Evolutionary conservation across 352 stramenopile genomes (phyloP), one percentile per base, ranked within the genome.

Genomic region (Phytophthora cactorum): DNA sequence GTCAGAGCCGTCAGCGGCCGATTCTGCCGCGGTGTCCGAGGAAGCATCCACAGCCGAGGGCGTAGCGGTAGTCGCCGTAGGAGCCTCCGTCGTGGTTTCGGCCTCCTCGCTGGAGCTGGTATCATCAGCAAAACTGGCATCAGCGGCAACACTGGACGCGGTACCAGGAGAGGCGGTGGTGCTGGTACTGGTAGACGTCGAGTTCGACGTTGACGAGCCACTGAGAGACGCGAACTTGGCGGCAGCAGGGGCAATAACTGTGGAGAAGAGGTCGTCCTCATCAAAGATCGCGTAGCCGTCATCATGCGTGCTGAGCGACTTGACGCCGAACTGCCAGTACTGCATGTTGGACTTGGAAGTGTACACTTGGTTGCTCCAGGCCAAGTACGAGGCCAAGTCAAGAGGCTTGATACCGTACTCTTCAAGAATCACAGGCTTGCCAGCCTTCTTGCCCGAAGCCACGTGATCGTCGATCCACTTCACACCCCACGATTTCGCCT

Each of bases 321-420:
- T 66, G 25, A 78, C 53, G 43, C 70, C 70, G 38, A 78, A 78
- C 58, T 78, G 70, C 70, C 70, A 78, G 66, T 78, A 78, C 56
- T 78, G 70, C 70, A 78, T 78, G 57, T 78, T 64, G 7, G 66
- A 78, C 56, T 74, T 70, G 53, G 34, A 32, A 14, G 39, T 32
- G 50, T 70, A 67, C 55, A 73, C 64, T 41, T 67, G 15, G 31
- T 78, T 38, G 25, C 70, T 78, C 70, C 70, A 78, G 1, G 70
- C 46, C 52, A 66, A 29, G 61, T 78, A 78, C 9, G 63, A 64
- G 17, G 52, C 43, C 41, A 66, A 63, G 53, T 72, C 60, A n/a
- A 74, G 57, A 4, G 55, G 29, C 52, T 69, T 78, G 32, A 72
- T 66, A 27, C 66, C 70, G 58, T 74, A 74, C 54, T 78, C 70